Base-by-base conservation (phyloP, 2,329 filamentous ascomycete genomes). In the Penicillium sp. region DNA sequence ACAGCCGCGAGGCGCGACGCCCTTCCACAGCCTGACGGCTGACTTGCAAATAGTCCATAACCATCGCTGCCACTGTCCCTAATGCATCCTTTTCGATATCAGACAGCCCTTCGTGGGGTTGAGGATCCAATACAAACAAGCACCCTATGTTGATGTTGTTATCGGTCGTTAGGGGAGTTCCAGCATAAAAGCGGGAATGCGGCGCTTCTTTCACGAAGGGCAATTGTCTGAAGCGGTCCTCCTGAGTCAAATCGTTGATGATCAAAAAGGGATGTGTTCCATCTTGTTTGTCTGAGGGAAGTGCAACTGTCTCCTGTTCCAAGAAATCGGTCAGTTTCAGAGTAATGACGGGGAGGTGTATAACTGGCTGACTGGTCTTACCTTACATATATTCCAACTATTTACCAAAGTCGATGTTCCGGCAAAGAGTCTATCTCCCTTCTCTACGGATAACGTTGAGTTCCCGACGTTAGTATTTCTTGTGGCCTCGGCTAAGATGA, bases 81-180 rank as follows among this genome's bases (percentile, higher is more conserved):
- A 58, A 36, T 20, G 40, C 44, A 42, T 54, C 45, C 40, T 46
- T 58, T 11, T 54, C 44, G 11, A 27, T 28, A 18, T 51, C 42
- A 14, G 25, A 39, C 18, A 58, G 27, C 4, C 44, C 30, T 1
- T 31, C 14, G 14, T 31, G 44, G 11, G 53, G 50, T 22, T 40
- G 42, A 25, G 53, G 31, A 39, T 58, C 55, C 13, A 58, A 14
- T 13, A 49, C 50, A 39, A 51, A 58, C 11, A 58, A 42, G 20
- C 50, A 48, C 4, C 56, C 54, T 9, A 86, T 62, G 0, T 76
- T 76, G 20, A 54, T 46, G 25, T 40, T 80, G 75, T 0, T 79
- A 74, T 28, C 73, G 71, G 47, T 84, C 76, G 56, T 85, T 82
- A 2, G 81, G 71, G 5, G 86, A 76, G 47, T 78, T 76, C 84